Base-by-base conservation (phyloP, 768 basidiomycete genomes). In the Chiua virens region DNA sequence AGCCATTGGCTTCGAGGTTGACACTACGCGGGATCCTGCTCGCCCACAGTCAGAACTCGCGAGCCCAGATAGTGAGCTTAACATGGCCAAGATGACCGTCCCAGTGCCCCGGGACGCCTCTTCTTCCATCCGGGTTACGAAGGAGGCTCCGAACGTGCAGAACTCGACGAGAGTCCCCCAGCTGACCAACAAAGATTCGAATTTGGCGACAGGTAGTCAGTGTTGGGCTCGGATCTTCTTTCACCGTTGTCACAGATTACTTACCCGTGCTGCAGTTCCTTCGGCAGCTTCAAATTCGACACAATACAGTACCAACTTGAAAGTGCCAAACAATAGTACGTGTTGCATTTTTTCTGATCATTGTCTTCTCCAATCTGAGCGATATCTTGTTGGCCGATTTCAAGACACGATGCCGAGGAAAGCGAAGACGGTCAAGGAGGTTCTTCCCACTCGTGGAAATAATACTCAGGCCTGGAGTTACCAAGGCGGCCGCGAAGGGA, bases 1-100 rank as follows among this genome's bases (percentile, higher is more conserved):
- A 30, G 13, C 56, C 15, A 51, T 47, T 1, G 52, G 37, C 7
- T 35, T 59, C 43, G 64, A 41, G 47, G 56, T 56, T 18, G 59
- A 66, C 22, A 6, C n/a, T n/a, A n/a, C n/a, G n/a, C n/a, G n/a
- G n/a, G n/a, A n/a, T n/a, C n/a, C n/a, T n/a, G n/a, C n/a, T n/a
- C n/a, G n/a, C n/a, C n/a, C n/a, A n/a, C n/a, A n/a, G n/a, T n/a
- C 51, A 10, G 63, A 49, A 10, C n/a, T 66, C 13, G 54, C 41
- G 0, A 30, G 27, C 6, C 27, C 59, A 23, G 49, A 27, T 22
- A 35, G 41, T 11, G 56, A 58, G 15, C 48, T 66, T 20, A 20
- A 34, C 7, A 20, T 34, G 11, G 17, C 55, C 42, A 59, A 52
- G 62, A 25, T 22, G 25, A 14, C 25, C 15, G 38, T 25, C 4